Evolutionary conservation across 2,329 filamentous ascomycete genomes (phyloP).

Genomic region (Aspergillus piperis): DNA sequence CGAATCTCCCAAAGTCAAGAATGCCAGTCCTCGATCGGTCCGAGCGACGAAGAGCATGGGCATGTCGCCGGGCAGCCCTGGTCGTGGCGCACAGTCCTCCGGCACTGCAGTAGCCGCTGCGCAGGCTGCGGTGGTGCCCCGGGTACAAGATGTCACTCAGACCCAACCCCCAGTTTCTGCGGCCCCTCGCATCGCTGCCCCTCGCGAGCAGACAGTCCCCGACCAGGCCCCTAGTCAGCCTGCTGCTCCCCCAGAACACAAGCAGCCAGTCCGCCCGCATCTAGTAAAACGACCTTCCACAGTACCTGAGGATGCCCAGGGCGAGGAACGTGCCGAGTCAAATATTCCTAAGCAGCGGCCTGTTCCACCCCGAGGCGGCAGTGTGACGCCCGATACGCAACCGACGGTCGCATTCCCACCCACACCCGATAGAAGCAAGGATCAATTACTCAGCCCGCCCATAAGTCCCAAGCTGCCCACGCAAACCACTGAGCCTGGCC

Average conservation of each 20-base stretch:
- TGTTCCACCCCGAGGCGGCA: background rate
- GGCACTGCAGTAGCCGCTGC: conserved; percentile 36
- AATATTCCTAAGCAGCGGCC: conserved; percentile 2
- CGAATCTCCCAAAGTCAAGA: conserved; percentile 27
- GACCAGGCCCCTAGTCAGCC: conserved; percentile 1
- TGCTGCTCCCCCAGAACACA: conserved; percentile 1
- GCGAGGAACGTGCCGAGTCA: conserved; percentile 36
- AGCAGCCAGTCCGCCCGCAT: background rate
- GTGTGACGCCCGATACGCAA: conserved; percentile 11
- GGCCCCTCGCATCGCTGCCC: background rate
- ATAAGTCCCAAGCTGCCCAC: conserved; percentile 25
- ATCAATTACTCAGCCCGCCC: conserved; percentile 17
- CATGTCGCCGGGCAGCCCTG: conserved; percentile 25
- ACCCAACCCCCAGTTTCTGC: background rate
- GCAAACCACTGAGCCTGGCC: conserved; percentile 18
- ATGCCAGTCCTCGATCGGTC: conserved; percentile 18
- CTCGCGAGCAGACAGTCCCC: background rate
- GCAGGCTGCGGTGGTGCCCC: conserved; percentile 26
- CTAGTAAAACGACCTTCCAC: conserved; percentile 42
- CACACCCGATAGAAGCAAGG: conserved; percentile 14
- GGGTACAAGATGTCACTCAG: conserved; percentile 9
- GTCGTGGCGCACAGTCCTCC: conserved; percentile 29
- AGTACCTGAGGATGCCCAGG: conserved; percentile 45
- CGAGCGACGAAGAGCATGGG: conserved; percentile 27
- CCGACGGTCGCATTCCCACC: conserved; percentile 13